Percentiles rank a stretch among this genome's conserved stretches.
Conservation (phyloP, 768 basidiomycete species). For the Gymnopilus dilepis region DNA sequence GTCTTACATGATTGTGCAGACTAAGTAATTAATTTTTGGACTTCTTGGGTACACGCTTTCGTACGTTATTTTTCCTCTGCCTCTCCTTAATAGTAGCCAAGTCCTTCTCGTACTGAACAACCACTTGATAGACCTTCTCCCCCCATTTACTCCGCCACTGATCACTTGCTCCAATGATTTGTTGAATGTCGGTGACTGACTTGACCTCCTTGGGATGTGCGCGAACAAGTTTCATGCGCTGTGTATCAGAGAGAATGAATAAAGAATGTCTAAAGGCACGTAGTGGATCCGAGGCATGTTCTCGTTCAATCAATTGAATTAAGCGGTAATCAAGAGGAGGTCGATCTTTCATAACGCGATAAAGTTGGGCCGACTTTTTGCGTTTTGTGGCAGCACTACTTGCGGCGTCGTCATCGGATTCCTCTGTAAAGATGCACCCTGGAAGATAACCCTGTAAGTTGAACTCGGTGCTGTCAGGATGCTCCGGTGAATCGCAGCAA, state of each 20-base stretch:
- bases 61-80: neutral
- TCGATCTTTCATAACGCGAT: neutral
- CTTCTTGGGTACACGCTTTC: neutral
- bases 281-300: slow-evolving; percentile 19
- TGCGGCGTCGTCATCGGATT: neutral
- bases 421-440: slow-evolving; percentile 3
- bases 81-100: neutral
- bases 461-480: slow-evolving; percentile 20
- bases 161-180: slow-evolving; percentile 14
- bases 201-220: slow-evolving; percentile 13
- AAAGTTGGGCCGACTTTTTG: neutral
- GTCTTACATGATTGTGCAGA: neutral
- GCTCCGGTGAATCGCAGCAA: slow-evolving; percentile 14
- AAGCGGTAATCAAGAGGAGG: slow-evolving; percentile 20
- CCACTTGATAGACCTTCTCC: slow-evolving; percentile 10
- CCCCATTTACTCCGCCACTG: slow-evolving; percentile 31
- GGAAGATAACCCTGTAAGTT: slow-evolving; percentile 12
- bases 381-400: neutral
- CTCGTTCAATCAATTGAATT: slow-evolving; percentile 20
- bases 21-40: neutral
- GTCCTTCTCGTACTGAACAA: slow-evolving; percentile 10
- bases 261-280: slow-evolving; percentile 17
- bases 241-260: slow-evolving; percentile 17
- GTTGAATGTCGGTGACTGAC: slow-evolving; percentile 1
- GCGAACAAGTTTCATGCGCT: slow-evolving; percentile 14